Conservation (phyloP, 257 asterid genomes). For the Solanum appendiculatum region DNA sequence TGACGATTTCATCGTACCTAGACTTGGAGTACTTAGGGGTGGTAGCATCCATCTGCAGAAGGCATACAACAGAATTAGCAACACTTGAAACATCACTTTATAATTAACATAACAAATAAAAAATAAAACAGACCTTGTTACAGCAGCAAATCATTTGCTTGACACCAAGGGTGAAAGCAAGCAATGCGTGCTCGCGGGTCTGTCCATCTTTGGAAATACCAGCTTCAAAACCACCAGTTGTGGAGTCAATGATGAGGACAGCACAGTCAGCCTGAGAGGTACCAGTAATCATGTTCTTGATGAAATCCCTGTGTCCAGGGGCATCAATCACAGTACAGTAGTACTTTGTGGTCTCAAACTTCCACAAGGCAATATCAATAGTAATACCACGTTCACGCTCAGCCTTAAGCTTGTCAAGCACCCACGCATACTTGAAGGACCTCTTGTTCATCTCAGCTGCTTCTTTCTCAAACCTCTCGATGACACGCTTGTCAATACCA, state of each 20-base stretch:
- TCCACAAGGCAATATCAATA: constrained; percentile 84
- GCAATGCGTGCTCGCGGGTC: constrained; percentile 82
- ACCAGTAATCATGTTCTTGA: constrained; percentile 86
- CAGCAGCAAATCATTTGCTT: constrained; percentile 83
- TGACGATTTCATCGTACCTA: constrained; percentile 48
- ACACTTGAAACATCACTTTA: neutral
- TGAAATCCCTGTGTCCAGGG: constrained; percentile 83
- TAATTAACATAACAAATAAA: neutral
- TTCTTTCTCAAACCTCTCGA: constrained; percentile 51
- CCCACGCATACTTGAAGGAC: constrained; percentile 89
- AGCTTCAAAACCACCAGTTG: constrained; percentile 89
- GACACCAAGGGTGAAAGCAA: constrained; percentile 85
- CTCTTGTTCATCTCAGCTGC: constrained; percentile 84
- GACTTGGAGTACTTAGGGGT: constrained; percentile 58
- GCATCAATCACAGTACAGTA: constrained; percentile 93
- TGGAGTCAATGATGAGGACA: constrained; percentile 69
- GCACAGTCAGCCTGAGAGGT: constrained; percentile 92
- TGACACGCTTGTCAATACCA: constrained; percentile 62
- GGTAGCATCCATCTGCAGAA: constrained; percentile 53
- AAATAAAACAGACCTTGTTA: constrained; percentile 42
- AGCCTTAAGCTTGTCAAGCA: constrained; percentile 90
- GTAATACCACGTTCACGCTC: constrained; percentile 94
- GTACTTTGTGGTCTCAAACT: constrained; percentile 82
- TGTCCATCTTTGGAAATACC: constrained; percentile 86
- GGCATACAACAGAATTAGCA: neutral